A percentile compares a stretch with the other conserved stretches of the same genome.
These are phyloP conservation scores for Avena atlantica DNA, from an alignment of 176 grass and related monocot genomes.

Conservation along the genomic window DNA sequence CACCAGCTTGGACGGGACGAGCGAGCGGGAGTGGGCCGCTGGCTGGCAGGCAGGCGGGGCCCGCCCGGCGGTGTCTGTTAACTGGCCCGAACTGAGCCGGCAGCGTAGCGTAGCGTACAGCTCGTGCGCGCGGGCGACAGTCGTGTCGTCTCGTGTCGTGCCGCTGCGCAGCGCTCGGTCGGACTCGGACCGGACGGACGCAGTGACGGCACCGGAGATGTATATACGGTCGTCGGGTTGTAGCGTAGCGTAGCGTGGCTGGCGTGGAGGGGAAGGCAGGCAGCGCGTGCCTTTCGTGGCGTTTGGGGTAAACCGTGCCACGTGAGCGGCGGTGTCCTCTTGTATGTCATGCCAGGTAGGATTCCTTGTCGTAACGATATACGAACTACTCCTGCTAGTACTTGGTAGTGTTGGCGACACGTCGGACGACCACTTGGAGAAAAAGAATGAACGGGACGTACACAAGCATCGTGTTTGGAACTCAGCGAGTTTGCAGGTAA, in stretches of 20 bases:
- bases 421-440: background rate
- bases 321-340: background rate
- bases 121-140: background rate
- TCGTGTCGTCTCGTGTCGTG: background rate
- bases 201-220: background rate
- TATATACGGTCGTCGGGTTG: too few relatives aligned
- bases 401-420: background rate
- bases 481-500: too few relatives aligned
- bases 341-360: background rate
- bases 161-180: background rate
- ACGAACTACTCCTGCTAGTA: background rate
- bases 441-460: too few relatives aligned
- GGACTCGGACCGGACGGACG: background rate
- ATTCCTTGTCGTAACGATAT: background rate
- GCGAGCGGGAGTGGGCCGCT: fast-evolving
- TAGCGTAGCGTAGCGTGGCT: background rate
- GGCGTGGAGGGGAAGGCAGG: slow-evolving; percentile 38
- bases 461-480: too few relatives aligned
- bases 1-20: background rate
- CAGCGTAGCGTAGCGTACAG: background rate
- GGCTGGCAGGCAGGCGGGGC: background rate
- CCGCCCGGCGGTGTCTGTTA: background rate
- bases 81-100: background rate
- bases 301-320: background rate
- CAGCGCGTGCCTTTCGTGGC: slow-evolving; percentile 51